Evolutionary conservation across 306 rosid species (phyloP), one percentile per base, ranked within the genome.

Genomic region (Quercus robur): DNA sequence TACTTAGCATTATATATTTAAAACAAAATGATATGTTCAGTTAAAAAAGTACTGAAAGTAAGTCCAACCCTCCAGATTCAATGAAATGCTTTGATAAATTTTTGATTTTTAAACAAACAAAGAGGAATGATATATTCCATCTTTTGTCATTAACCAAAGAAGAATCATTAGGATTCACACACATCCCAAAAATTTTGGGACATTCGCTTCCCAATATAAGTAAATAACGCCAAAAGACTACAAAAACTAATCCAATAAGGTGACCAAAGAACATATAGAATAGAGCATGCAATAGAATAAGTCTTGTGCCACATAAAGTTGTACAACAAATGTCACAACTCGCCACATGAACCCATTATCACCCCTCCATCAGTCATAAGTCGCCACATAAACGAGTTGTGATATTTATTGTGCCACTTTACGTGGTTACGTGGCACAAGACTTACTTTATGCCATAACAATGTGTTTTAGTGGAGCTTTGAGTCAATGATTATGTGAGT

Each of bases 11-110:
- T 35, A 0, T 6, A 35, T 35, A 35, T 35, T 35, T 35, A 35
- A 35, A 35, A 35, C 0, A 6, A 35, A 35, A 35, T 0, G 2
- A 35, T 6, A 35, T 35, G 0, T 35, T 25, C 0, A 33, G 0
- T 33, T 33, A 5, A 33, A 33, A 33, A 33, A 35, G 2, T 35
- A 35, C 0, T 1, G 0, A 35, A 5, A 0, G 0, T 1, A 35
- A 35, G 2, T 0, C 2, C 5, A 33, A 35, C 0, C 2, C 0
- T 46, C 0, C 15, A 11, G 0, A 46, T 4, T 0, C 15, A 46
- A 46, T 0, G 4, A 0, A 46, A 46, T 46, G 13, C 13, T 46
- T 11, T 11, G 13, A 11, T 15, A 11, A 46, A 12, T 3, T 46
- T 46, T 46, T 46, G 15, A 12, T 3, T 46, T 46, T 46, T 9